These are phyloP conservation scores for Fagopyrum tataricum DNA, from an alignment of 148 eudicot species.

Conservation along the genomic window DNA sequence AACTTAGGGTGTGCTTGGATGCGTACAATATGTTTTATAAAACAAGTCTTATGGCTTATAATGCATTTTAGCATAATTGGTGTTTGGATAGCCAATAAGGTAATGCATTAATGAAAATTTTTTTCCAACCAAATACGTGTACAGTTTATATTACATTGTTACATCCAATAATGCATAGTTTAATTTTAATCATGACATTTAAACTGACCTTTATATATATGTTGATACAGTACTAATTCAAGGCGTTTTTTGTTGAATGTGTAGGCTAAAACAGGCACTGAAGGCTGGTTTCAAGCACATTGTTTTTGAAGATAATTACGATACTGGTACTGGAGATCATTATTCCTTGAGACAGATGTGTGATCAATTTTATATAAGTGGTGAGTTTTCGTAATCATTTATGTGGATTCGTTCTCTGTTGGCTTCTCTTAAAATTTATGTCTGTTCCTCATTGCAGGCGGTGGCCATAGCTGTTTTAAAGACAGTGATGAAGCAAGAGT, in stretches of 20 bases:
- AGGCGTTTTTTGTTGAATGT: conserved; percentile 5
- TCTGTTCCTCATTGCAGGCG: conserved; percentile 38
- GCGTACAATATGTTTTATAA: too few species aligned
- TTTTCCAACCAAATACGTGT: too few species aligned
- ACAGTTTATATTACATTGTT: too few species aligned
- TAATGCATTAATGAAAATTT: too few species aligned
- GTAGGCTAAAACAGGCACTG: conserved; percentile 88
- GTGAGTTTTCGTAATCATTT: conserved; percentile 21
- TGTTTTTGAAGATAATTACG: conserved; percentile 96
- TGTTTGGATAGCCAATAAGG: too few species aligned
- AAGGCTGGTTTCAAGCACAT: conserved; percentile 92
- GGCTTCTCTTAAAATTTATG: background rate
- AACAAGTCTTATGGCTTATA: too few species aligned
- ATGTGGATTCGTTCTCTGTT: background rate
- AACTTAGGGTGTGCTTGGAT: background rate
- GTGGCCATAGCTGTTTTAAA: conserved; percentile 94
- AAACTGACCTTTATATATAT: background rate
- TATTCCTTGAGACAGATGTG: conserved; percentile 95
- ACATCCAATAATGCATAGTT: too few species aligned
- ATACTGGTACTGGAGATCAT: conserved; percentile 98
- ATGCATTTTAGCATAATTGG: too few species aligned
- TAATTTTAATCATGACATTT: background rate
- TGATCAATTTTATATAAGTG: conserved; percentile 91
- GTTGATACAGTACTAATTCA: background rate
- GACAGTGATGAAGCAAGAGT: conserved; percentile 91